Conservation (phyloP, 768 basidiomycete species). For the Russula earlei region DNA sequence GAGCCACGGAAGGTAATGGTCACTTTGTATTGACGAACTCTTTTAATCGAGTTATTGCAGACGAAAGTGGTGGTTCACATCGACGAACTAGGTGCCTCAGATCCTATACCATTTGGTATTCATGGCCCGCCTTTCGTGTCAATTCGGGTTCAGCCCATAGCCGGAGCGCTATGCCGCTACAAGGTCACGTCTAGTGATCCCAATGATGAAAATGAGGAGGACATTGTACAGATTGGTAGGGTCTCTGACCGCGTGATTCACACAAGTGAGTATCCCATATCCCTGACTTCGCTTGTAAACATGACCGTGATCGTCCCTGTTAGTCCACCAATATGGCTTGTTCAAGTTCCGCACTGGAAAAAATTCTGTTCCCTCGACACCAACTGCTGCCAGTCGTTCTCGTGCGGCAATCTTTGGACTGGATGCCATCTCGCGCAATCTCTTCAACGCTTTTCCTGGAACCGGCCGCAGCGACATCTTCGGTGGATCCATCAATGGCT, state of each 20-base stretch:
- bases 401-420: conserved; percentile 80
- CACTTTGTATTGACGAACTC: neutral
- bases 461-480: conserved; percentile 69
- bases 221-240: conserved; percentile 68
- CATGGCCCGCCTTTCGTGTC: conserved; percentile 65
- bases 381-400: conserved; percentile 63
- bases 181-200: conserved; percentile 67
- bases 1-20: conserved; percentile 68
- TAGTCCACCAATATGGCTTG: conserved; percentile 82
- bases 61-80: conserved; percentile 85
- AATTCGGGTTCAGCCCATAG: conserved; percentile 74
- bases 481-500: conserved; percentile 58
- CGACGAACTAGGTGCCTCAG: conserved; percentile 64
- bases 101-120: conserved; percentile 68
- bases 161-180: conserved; percentile 74
- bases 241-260: conserved; percentile 71
- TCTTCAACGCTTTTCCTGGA: conserved; percentile 67
- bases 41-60: conserved; percentile 32
- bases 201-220: conserved; percentile 66
- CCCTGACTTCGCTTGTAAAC: conserved; percentile 1
- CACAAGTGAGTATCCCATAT: conserved; percentile 49
- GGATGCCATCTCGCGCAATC: conserved; percentile 82
- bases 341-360: conserved; percentile 80
- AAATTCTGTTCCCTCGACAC: conserved; percentile 75
- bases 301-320: conserved; percentile 7